phyloP scores from a whole-genome alignment of 208 protist species.

The Wallacemonas collosoma region DNA sequence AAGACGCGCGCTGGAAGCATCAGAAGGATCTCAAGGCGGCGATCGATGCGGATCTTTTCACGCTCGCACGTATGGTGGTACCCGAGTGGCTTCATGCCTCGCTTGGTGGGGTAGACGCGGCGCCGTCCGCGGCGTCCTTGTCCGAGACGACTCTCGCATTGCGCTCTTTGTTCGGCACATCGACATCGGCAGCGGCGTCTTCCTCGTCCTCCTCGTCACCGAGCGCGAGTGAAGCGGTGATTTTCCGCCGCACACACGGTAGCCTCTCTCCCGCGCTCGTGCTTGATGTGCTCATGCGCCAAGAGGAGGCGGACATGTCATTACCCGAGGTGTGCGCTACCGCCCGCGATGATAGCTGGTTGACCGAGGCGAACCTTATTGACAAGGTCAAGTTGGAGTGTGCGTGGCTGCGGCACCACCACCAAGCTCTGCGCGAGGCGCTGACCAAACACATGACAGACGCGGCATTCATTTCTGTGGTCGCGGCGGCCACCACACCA shows the following conservation, averaged over 20 bases:
- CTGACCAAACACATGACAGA: not conserved
- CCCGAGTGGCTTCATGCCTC: conserved; percentile 4
- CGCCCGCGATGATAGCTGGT: not conserved
- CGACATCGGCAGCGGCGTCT: too few species aligned
- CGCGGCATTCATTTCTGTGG: not conserved
- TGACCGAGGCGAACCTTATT: not conserved
- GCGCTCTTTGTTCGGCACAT: too few species aligned
- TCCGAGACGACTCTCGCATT: not conserved
- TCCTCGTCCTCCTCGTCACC: too few species aligned
- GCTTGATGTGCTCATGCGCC: not conserved
- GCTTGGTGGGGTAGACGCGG: not conserved
- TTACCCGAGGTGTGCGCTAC: not conserved
- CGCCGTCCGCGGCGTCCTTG: not conserved
- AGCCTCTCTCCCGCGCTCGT: not conserved
- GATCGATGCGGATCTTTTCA: conserved; percentile 5
- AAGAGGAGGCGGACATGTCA: too few species aligned
- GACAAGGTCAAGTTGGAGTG: conserved; percentile 1
- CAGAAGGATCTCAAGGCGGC: not conserved
- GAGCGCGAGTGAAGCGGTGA: too few species aligned
- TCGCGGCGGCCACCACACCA: not conserved
- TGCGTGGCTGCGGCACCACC: not conserved
- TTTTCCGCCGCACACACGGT: not conserved
- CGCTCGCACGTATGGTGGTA: conserved; percentile 7
- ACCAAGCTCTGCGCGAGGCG: not conserved
- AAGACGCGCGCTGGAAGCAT: too few species aligned